Evolutionary conservation across 2,329 filamentous ascomycete species (phyloP), one percentile per base, ranked within the genome.

Genomic region (Aspergillus melleus): DNA sequence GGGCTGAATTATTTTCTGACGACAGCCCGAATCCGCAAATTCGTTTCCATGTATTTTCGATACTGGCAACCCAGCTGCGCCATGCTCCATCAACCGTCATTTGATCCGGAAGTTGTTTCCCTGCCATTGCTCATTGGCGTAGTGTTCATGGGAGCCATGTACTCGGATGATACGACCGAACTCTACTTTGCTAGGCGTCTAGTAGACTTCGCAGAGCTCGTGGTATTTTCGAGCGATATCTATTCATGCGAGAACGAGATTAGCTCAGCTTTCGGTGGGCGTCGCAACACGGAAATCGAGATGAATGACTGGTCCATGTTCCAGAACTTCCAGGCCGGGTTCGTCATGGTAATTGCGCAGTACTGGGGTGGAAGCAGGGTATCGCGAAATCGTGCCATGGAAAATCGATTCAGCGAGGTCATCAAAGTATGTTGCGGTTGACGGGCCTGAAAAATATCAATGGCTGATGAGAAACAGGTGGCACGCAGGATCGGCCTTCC

Each of bases 61-160:
- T 76, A 75, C 58, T 81, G 79, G 74, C 79, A 82, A 36, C 74
- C 74, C 2, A 79, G 78, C 57, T 79, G 75, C 57, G 67, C 78
- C 0, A 76, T 82, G 29, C 65, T 82, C 4, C 79, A 81, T 62
- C 61, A 66, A 9, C 72, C 76, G 5, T 74, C 77, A 0, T 81
- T 81, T 55, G 70, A 78, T 57, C 69, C 75, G 2, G 72, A 78
- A 14, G 69, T 68, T 1, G 71, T 72, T 3, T 67, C 76, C 2
- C 61, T 76, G 30, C 70, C 75, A 1, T 65, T 82, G 6, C 67
- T 82, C 4, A 70, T 77, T 1, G 70, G 75, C 1, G 66, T 82
- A 5, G 67, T 74, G 0, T 74, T 81, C 54, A 76, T 79, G 67
- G 80, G 80, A 4, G 77, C 78, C 0, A 78, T 80, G 70, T 81